Conservation (phyloP, 2,329 filamentous ascomycete genomes). For the Colletotrichum shisoi region DNA sequence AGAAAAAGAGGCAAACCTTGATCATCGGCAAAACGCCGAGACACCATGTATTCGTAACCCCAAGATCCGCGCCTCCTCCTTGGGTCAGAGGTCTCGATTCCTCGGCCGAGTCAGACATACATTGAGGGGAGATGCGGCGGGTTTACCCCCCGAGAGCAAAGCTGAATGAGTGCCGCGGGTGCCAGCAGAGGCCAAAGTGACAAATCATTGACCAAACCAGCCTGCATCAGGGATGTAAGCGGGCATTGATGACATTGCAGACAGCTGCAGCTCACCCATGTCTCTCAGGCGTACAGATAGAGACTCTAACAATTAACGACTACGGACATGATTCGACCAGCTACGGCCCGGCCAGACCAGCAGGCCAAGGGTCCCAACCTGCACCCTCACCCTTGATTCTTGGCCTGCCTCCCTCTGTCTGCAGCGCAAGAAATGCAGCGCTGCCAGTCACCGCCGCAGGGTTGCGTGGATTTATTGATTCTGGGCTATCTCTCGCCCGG, state of each 20-base stretch:
- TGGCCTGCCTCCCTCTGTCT: constrained; percentile 10
- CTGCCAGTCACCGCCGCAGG: constrained; percentile 21
- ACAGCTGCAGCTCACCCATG: too few relatives aligned
- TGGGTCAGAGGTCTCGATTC: neutral
- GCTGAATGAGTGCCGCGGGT: neutral
- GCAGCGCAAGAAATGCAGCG: neutral
- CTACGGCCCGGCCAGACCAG: constrained; percentile 7
- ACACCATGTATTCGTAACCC: constrained; percentile 10
- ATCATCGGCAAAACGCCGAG: neutral
- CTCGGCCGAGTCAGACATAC: neutral
- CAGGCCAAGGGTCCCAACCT: constrained; percentile 3
- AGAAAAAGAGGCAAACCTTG: neutral
- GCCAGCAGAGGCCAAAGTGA: neutral
- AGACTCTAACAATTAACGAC: neutral
- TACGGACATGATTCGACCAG: neutral
- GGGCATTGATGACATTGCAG: too few relatives aligned
- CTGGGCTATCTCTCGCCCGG: constrained; percentile 7
- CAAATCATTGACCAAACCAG: neutral
- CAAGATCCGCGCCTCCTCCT: neutral
- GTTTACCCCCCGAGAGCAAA: neutral
- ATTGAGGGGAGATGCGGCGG: too few relatives aligned
- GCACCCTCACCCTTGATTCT: constrained; percentile 4
- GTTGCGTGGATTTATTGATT: constrained; percentile 25
- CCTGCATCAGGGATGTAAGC: too few relatives aligned
- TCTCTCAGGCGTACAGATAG: too few relatives aligned